phyloP scores from a whole-genome alignment of 148 eudicot genomes.

The Diospyros kaki region DNA sequence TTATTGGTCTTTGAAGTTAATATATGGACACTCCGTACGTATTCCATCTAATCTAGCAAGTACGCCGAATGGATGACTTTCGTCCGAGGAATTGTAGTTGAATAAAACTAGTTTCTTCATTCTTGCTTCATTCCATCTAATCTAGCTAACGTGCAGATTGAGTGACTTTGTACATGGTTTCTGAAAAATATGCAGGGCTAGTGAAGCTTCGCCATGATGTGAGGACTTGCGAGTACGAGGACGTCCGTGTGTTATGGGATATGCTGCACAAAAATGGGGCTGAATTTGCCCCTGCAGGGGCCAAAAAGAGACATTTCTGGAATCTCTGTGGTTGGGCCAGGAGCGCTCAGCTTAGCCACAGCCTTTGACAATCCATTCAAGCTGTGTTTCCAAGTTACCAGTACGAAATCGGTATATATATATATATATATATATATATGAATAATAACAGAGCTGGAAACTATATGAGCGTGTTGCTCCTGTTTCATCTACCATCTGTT shows the following conservation, averaged over 20 bases:
- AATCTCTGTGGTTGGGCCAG: slow-evolving; percentile 18
- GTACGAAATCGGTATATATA: too few species aligned
- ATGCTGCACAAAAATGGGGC: slow-evolving; percentile 33
- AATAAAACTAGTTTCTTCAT: too few species aligned
- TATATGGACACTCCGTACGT: too few species aligned
- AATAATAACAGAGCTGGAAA: not conserved
- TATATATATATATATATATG: not conserved
- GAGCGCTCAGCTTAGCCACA: slow-evolving; percentile 17
- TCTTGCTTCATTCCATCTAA: too few species aligned
- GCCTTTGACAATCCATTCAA: slow-evolving; percentile 5
- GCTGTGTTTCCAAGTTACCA: too few species aligned
- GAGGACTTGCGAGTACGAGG: slow-evolving; percentile 47
- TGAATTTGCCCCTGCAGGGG: not conserved
- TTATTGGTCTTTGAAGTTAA: too few species aligned
- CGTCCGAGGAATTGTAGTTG: too few species aligned
- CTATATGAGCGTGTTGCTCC: too few species aligned
- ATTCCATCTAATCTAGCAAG: too few species aligned
- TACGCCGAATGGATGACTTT: too few species aligned
- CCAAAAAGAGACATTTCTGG: slow-evolving; percentile 3
- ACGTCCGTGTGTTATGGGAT: slow-evolving; percentile 54
- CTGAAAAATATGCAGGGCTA: slow-evolving; percentile 19
- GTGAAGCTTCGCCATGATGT: slow-evolving; percentile 41
- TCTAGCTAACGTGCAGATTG: not conserved
- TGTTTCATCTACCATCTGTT: too few species aligned
- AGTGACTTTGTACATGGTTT: not conserved